These are phyloP conservation scores for Lenzites betulinus DNA, from an alignment of 768 basidiomycete genomes.

Conservation along the genomic window DNA sequence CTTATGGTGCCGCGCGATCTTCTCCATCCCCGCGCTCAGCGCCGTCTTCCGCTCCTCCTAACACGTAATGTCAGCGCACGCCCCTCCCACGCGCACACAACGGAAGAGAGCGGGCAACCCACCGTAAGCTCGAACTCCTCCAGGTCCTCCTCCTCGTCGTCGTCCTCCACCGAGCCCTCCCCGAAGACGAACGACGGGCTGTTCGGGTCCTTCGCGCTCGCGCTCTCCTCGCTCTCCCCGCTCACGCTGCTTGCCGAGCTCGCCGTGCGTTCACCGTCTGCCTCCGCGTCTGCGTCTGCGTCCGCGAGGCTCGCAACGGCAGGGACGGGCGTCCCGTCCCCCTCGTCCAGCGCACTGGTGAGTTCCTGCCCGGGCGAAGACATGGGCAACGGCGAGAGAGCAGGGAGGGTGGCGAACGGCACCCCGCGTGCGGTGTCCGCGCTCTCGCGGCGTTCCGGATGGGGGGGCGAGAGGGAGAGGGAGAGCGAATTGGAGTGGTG, in stretches of 20 bases:
- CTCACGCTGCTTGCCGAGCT: constrained; percentile 34
- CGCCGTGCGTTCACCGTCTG: too few relatives aligned
- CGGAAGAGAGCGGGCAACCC: too few relatives aligned
- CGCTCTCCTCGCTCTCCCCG: constrained; percentile 19
- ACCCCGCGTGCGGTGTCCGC: constrained; percentile 28
- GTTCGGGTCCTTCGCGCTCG: constrained; percentile 21
- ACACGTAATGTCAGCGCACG: constrained; percentile 3
- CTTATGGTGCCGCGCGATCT: constrained; percentile 45
- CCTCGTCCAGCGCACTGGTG: neutral
- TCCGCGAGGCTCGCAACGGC: constrained; percentile 5
- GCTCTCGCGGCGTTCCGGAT: constrained; percentile 27
- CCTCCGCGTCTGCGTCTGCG: too few relatives aligned
- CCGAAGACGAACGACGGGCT: constrained; percentile 27
- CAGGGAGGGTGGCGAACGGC: constrained; percentile 3
- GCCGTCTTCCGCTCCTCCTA: constrained; percentile 21
- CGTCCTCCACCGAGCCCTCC: constrained; percentile 32
- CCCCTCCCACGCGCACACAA: constrained; percentile 16
- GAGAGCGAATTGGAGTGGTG: constrained; percentile 14
- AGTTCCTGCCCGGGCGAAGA: neutral
- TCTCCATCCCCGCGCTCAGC: constrained; percentile 51
- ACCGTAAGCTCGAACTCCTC: constrained; percentile 24
- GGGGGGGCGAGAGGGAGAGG: constrained; percentile 7
- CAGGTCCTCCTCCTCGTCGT: constrained; percentile 25
- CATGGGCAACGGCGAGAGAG: neutral
- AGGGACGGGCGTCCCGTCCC: neutral